These are phyloP conservation scores for Lichina pygmaea DNA, from an alignment of 495 filamentous ascomycete genomes.

Conservation along the genomic window DNA sequence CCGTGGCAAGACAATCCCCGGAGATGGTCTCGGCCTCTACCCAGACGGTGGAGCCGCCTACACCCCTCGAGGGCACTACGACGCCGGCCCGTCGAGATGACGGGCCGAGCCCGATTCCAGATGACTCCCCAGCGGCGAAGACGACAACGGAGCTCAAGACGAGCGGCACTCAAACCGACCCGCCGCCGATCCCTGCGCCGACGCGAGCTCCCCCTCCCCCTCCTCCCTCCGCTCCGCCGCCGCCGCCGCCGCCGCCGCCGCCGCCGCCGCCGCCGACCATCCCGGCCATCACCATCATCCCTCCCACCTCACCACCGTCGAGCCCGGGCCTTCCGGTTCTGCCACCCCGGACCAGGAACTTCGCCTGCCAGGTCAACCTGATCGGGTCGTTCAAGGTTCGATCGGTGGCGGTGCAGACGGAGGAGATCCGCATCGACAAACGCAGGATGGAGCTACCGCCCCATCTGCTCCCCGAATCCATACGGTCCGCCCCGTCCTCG, in stretches of 20 bases:
- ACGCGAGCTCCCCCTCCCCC: slow-evolving; percentile 7
- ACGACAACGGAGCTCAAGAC: slow-evolving; percentile 21
- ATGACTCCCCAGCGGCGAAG: neutral
- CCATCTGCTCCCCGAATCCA: slow-evolving; percentile 49
- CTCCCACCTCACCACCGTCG: slow-evolving; percentile 33
- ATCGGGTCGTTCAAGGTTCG: slow-evolving; percentile 12
- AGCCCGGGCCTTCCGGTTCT: slow-evolving; percentile 32
- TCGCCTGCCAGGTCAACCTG: slow-evolving; percentile 24
- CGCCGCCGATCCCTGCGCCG: slow-evolving; percentile 1
- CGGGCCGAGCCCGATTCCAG: neutral
- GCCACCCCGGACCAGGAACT: slow-evolving; percentile 35
- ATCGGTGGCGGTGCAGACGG: slow-evolving; percentile 53
- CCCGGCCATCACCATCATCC: slow-evolving; percentile 38
- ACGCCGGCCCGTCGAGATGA: neutral
- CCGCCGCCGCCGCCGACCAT: slow-evolving; percentile 15
- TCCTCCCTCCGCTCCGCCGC: slow-evolving; percentile 5
- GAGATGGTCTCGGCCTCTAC: slow-evolving; percentile 44
- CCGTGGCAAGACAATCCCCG: slow-evolving; percentile 10
- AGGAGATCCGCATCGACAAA: slow-evolving; percentile 57
- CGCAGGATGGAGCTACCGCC: slow-evolving; percentile 45
- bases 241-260: slow-evolving; percentile 7
- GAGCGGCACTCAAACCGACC: slow-evolving; percentile 2
- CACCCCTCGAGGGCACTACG: neutral
- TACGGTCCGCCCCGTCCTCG: slow-evolving; percentile 14
- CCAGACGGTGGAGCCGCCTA: slow-evolving; percentile 39